Percentiles rank a stretch among this genome's conserved stretches.
Conservation (phyloP, 2,329 filamentous ascomycete genomes). For the Penicillium concentricum region DNA sequence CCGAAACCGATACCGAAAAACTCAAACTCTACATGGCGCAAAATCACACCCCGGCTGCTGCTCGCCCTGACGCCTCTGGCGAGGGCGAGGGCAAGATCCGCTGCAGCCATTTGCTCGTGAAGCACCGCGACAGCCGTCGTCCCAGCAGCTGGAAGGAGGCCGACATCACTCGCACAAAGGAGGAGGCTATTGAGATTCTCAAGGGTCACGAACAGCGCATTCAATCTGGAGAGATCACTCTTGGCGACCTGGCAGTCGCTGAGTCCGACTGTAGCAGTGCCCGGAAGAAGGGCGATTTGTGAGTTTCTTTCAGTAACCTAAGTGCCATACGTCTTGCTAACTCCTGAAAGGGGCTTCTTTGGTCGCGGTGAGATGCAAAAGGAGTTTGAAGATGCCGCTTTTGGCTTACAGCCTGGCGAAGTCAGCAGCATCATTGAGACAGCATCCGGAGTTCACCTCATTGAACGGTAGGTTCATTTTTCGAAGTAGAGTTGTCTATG, state of each 20-base stretch:
- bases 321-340: neutral
- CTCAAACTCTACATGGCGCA: conserved; percentile 92
- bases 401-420: conserved; percentile 81
- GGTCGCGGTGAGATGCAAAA: conserved; percentile 96
- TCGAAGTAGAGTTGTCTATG: neutral
- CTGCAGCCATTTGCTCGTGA: conserved; percentile 87
- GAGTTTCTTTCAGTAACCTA: conserved; percentile 35
- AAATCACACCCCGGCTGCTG: conserved; percentile 63
- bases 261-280: conserved; percentile 97
- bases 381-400: conserved; percentile 95
- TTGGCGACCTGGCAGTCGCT: conserved; percentile 80
- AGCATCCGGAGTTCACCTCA: conserved; percentile 90
- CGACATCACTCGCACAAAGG: conserved; percentile 82
- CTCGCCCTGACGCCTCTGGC: conserved; percentile 31
- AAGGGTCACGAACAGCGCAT: conserved; percentile 74
- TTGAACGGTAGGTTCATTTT: conserved; percentile 72
- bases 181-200: conserved; percentile 79
- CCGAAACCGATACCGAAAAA: conserved; percentile 83
- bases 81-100: conserved; percentile 80
- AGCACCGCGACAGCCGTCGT: conserved; percentile 83
- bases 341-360: conserved; percentile 70
- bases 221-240: conserved; percentile 62
- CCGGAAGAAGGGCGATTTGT: conserved; percentile 87
- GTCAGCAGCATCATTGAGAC: conserved; percentile 88
- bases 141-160: conserved; percentile 92